Conservation (phyloP, 352 stramenopile species). For the Globisporangium viniferum region DNA sequence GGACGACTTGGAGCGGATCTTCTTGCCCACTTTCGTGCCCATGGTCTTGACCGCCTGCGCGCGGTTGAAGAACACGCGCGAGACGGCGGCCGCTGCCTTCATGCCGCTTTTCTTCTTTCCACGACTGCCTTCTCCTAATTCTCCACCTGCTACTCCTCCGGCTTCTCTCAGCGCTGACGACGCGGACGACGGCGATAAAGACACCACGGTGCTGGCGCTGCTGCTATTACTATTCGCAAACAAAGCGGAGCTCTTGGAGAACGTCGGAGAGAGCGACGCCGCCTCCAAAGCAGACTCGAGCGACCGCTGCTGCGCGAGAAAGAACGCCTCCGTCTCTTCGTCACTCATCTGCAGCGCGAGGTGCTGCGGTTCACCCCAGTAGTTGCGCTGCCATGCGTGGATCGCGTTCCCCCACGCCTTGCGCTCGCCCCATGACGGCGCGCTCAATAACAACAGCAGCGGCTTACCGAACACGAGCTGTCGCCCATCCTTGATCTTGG, state of each 20-base stretch:
- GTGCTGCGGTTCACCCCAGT: constrained; percentile 81
- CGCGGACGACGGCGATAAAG: not conserved
- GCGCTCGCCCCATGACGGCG: constrained; percentile 70
- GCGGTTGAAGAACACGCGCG: constrained; percentile 46
- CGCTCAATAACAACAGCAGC: constrained; percentile 54
- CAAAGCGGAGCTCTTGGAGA: not conserved
- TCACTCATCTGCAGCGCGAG: constrained; percentile 36
- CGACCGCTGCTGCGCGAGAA: constrained; percentile 58
- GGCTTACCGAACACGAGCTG: constrained; percentile 62
- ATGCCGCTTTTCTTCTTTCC: constrained; percentile 14
- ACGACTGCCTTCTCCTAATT: constrained; percentile 4
- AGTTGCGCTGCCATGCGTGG: constrained; percentile 83
- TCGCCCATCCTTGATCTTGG: constrained; percentile 68
- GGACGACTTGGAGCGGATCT: constrained; percentile 49
- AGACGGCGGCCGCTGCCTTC: constrained; percentile 26
- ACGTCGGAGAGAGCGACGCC: constrained; percentile 2
- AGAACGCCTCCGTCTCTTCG: constrained; percentile 72
- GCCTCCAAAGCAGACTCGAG: constrained; percentile 49
- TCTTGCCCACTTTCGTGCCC: constrained; percentile 61
- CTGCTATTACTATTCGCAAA: constrained; percentile 6
- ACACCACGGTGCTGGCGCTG: constrained; percentile 2
- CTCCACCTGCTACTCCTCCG: not conserved
- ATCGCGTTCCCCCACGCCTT: constrained; percentile 87
- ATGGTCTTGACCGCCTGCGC: constrained; percentile 62
- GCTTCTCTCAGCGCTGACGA: not conserved